A percentile compares a stretch with the other conserved stretches of the same genome.
Evolutionary conservation across 2,329 filamentous ascomycete species (phyloP).

Genomic region (Fusarium scirpi): DNA sequence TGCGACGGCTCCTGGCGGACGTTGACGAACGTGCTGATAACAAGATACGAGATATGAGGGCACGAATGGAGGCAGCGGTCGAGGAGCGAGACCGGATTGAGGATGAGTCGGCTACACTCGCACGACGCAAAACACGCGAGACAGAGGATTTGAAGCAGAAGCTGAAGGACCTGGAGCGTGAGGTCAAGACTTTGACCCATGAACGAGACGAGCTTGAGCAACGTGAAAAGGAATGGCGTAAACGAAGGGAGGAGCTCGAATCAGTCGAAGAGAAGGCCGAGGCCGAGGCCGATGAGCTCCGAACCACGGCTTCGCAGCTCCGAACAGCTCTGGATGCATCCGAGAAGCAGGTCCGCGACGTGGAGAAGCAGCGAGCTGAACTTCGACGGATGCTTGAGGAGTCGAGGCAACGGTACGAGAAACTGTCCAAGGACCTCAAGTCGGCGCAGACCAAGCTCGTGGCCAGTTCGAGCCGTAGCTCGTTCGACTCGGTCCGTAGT

Average conservation of each 20-base stretch:
- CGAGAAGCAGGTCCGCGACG: conserved; percentile 84
- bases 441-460: conserved; percentile 62
- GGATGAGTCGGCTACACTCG: conserved; percentile 85
- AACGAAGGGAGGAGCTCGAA: conserved; percentile 81
- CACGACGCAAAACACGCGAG: conserved; percentile 82
- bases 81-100: conserved; percentile 94
- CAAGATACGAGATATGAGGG: conserved; percentile 88
- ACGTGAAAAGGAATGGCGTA: conserved; percentile 79
- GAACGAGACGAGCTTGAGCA: conserved; percentile 84
- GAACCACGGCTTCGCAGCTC: conserved; percentile 80
- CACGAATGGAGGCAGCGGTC: conserved; percentile 88
- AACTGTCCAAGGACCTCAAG: conserved; percentile 76
- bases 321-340: conserved; percentile 86
- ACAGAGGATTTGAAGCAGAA: conserved; percentile 85
- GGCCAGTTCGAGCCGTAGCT: conserved; percentile 59
- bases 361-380: conserved; percentile 84
- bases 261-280: conserved; percentile 73
- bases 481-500: conserved; percentile 54
- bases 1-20: conserved; percentile 88
- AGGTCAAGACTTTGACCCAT: conserved; percentile 75
- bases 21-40: conserved; percentile 85
- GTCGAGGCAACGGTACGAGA: conserved; percentile 80
- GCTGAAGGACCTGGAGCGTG: conserved; percentile 83
- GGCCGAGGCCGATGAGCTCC: conserved; percentile 81
- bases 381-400: conserved; percentile 83